Base-by-base conservation (phyloP, 2,329 filamentous ascomycete species). In the Aspergillus ruber region DNA sequence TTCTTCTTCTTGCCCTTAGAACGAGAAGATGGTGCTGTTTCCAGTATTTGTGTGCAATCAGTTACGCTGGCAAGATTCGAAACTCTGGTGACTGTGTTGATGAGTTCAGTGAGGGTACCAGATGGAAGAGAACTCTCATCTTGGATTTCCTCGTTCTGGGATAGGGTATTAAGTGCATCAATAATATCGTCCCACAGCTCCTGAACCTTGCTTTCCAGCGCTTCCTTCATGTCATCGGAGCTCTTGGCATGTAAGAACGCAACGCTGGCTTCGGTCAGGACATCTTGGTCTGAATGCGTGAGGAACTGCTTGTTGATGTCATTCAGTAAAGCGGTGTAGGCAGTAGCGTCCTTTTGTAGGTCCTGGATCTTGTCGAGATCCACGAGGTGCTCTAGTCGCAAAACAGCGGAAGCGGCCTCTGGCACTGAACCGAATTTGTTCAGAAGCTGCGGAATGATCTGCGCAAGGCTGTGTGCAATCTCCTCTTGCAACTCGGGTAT, bases 241-340 rank as follows among this genome's bases (percentile, higher is more conserved):
- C 84, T 84, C 54, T 88, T 84, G 7, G 91, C 90, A 63, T 94
- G 89, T 27, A 95, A 72, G 33, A 98, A 80, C 4, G 90, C 88
- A 18, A 83, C 78, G 23, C 86, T 85, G 12, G 90, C 91, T 66
- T 96, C 90, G 9, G 83, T 82, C 41, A 98, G 76, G 15, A 97
- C 90, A 47, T 81, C 81, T 58, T 88, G 86, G 60, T 95, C 88
- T 39, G 88, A 87, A 62, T 98, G 93, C n/a, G 89, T 83, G 58
- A 86, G 83, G 70, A 98, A 97, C 59, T 98, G 93, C 49, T 88
- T 89, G 66, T 88, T 90, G 57, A 97, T 89, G 60, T 96, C 90
- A 56, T 95, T 90, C 1, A 98, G 75, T 25, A 97, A 73, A 18
- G 85, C 82, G 6, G 84, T 81, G 62, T 94, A 95, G 2, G 83